Conservation (phyloP, 2,329 filamentous ascomycete genomes). For the Colletotrichum acutatum region DNA sequence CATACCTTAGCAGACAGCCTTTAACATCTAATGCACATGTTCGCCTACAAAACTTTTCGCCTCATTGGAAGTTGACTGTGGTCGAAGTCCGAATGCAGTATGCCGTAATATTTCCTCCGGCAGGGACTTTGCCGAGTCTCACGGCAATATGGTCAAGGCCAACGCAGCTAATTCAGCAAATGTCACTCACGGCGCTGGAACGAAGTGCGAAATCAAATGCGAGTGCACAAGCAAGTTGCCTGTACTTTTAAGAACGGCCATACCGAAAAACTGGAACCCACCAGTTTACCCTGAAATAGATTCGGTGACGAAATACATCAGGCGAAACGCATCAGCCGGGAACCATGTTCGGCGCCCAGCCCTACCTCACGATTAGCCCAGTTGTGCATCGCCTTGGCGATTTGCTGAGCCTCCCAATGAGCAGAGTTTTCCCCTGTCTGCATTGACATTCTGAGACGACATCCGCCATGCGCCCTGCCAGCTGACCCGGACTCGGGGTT, state of each 20-base stretch:
- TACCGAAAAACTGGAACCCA: conserved; percentile 16
- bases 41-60: too few relatives aligned
- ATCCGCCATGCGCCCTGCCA: conserved; percentile 18
- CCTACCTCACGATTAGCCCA: conserved; percentile 10
- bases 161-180: neutral
- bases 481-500: conserved; percentile 2
- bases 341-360: neutral
- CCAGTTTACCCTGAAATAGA: conserved; percentile 12
- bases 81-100: too few relatives aligned
- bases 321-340: conserved; percentile 6
- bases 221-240: conserved; percentile 1
- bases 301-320: conserved; percentile 17
- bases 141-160: neutral
- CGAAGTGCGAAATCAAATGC: neutral
- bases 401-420: neutral
- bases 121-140: neutral
- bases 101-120: too few relatives aligned
- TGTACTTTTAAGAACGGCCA: conserved; percentile 13
- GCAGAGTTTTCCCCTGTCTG: conserved; percentile 10
- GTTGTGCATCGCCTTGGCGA: conserved; percentile 11
- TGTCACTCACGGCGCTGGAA: neutral
- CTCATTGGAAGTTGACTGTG: too few relatives aligned
- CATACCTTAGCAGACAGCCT: too few relatives aligned
- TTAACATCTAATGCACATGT: too few relatives aligned
- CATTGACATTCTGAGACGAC: conserved; percentile 27